phyloP scores from a whole-genome alignment of 2,329 filamentous ascomycete species.

The Cytospora paraplurivora region DNA sequence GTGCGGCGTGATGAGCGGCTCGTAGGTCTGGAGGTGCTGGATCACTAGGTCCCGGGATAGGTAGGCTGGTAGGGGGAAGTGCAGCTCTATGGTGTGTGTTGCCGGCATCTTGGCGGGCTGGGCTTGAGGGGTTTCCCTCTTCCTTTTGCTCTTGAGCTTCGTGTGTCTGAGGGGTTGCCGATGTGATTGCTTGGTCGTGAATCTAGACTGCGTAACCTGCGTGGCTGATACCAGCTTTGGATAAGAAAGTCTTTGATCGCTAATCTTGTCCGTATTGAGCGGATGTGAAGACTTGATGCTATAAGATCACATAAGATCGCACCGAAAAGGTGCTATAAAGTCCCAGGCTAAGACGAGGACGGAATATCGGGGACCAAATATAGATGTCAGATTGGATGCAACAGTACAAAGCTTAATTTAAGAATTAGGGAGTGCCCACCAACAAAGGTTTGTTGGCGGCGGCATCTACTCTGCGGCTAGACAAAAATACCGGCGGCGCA shows the following conservation, averaged over 20 bases:
- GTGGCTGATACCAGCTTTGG: background rate
- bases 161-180: background rate
- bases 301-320: background rate
- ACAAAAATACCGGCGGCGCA: conserved; percentile 5
- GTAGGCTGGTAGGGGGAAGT: conserved; percentile 45
- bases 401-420: background rate
- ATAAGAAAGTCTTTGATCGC: background rate
- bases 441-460: conserved; percentile 2
- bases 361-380: background rate
- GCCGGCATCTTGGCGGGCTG: conserved; percentile 36
- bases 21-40: conserved; percentile 36
- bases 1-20: conserved; percentile 28
- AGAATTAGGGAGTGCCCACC: background rate
- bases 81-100: conserved; percentile 41
- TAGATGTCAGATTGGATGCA: background rate
- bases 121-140: too few relatives aligned
- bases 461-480: conserved; percentile 11
- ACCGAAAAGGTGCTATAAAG: background rate
- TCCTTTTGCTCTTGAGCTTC: too few relatives aligned
- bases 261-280: background rate
- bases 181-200: conserved; percentile 2
- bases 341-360: background rate
- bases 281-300: background rate
- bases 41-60: conserved; percentile 43
- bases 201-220: background rate